Conservation (phyloP, 352 stramenopile genomes). For the Phytopythium aichiense region DNA sequence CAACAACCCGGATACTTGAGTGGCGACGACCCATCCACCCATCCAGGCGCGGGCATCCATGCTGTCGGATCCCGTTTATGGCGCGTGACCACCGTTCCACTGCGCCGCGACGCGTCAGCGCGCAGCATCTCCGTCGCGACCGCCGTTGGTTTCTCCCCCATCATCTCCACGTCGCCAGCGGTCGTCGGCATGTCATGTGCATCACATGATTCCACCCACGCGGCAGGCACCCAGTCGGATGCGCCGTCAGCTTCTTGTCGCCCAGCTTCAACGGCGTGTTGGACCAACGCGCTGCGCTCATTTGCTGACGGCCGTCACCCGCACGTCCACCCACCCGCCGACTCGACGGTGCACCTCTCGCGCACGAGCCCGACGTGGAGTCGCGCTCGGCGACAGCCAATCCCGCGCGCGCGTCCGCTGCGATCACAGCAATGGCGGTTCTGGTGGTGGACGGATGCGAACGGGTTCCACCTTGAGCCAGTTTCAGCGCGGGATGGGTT, state of each 20-base stretch:
- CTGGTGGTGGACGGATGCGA: constrained; percentile 5
- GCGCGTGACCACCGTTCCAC: not conserved
- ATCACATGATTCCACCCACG: not conserved
- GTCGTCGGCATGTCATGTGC: not conserved
- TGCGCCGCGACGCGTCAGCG: not conserved
- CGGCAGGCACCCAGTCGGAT: not conserved
- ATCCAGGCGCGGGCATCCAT: not conserved
- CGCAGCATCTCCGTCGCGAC: not conserved
- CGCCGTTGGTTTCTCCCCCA: not conserved
- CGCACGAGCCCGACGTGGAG: too few species aligned
- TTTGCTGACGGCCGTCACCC: constrained; percentile 1
- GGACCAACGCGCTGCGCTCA: not conserved
- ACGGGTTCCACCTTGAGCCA: not conserved
- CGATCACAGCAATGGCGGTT: not conserved
- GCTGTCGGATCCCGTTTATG: constrained; percentile 1
- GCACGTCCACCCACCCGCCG: not conserved
- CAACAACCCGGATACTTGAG: not conserved
- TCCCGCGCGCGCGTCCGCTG: not conserved
- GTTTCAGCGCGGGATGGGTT: constrained; percentile 2
- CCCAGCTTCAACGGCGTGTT: constrained; percentile 6
- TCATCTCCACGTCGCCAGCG: not conserved
- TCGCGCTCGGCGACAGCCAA: not conserved
- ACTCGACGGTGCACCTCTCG: constrained; percentile 1
- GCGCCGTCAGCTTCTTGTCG: not conserved
- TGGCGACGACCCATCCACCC: not conserved